Evolutionary conservation across 768 basidiomycete genomes (phyloP).

Genomic region (Sarcomyxa edulis): DNA sequence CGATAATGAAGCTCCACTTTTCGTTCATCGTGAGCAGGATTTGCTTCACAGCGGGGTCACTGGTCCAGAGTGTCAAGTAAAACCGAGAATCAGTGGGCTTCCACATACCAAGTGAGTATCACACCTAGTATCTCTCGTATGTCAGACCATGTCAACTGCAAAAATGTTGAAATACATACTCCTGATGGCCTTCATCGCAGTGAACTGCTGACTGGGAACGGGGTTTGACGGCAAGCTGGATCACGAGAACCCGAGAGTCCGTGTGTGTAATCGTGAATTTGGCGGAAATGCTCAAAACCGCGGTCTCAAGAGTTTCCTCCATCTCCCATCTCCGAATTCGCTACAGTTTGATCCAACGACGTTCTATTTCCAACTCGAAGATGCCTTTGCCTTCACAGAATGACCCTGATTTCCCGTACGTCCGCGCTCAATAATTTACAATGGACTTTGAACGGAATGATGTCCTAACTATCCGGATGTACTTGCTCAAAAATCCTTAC

Average conservation of each 20-base stretch:
- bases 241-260: background rate
- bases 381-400: conserved; percentile 29
- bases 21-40: conserved; percentile 82
- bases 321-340: no score
- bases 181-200: conserved; percentile 58
- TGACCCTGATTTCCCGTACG: conserved; percentile 18
- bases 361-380: conserved; percentile 8
- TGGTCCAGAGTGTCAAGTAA: conserved; percentile 17
- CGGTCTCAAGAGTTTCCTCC: no score
- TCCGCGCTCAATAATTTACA: conserved; percentile 3
- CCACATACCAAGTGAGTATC: conserved; percentile 59
- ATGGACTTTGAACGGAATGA: no score
- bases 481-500: no score
- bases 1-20: conserved; percentile 74
- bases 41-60: conserved; percentile 88
- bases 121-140: conserved; percentile 29
- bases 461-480: no score
- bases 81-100: no score
- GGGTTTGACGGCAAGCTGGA: background rate
- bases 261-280: conserved; percentile 33
- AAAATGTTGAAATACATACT: conserved; percentile 27
- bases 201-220: conserved; percentile 3
- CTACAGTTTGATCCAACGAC: no score
- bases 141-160: background rate
- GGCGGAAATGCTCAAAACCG: no score